Conservation (phyloP, 345 rosid species). For the Populus davidiana region DNA sequence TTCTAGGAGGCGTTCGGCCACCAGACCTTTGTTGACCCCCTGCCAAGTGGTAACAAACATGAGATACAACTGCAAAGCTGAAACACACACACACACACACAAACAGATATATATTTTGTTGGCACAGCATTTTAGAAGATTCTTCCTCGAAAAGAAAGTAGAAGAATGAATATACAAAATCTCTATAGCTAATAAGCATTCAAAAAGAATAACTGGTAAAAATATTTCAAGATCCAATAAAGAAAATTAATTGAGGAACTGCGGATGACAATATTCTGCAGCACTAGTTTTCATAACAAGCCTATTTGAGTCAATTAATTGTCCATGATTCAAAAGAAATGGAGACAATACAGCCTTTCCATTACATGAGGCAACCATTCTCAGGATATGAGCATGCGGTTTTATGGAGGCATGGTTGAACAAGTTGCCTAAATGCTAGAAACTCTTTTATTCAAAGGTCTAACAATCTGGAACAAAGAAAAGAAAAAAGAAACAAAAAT, state of each 20-base stretch:
- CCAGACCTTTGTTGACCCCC: constrained; percentile 93
- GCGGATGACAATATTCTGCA: background rate
- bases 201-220: background rate
- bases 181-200: background rate
- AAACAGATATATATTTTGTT: background rate
- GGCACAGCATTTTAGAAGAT: background rate
- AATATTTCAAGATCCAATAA: background rate
- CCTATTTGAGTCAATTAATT: background rate
- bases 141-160: background rate
- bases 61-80: background rate
- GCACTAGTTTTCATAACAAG: background rate
- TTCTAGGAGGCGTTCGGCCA: constrained; percentile 58
- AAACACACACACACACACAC: background rate
- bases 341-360: background rate
- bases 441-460: background rate
- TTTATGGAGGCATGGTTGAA: background rate
- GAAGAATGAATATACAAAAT: background rate
- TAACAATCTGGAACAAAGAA: background rate
- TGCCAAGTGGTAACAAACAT: constrained; percentile 13
- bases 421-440: background rate
- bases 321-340: background rate
- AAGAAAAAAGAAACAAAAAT: too few relatives aligned
- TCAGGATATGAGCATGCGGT: background rate
- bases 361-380: background rate
- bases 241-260: background rate